Conservation (phyloP, 2,329 filamentous ascomycete species). For the Rhinocladiella similis region DNA sequence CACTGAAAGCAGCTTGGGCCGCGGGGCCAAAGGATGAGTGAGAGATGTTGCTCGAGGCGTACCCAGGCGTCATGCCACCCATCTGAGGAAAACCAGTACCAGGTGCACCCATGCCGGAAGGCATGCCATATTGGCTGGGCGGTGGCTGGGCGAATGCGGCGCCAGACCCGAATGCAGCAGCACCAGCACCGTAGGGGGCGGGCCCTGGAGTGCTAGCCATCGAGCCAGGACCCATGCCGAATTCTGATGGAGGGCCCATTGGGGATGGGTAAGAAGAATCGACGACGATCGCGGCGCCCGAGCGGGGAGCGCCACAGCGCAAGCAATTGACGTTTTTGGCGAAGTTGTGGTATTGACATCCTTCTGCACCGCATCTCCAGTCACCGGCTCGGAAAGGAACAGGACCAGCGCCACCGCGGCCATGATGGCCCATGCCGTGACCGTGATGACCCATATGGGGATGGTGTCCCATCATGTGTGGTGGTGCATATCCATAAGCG, state of each 20-base stretch:
- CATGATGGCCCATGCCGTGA: slow-evolving; percentile 50
- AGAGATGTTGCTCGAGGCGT: slow-evolving; percentile 71
- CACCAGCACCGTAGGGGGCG: slow-evolving; percentile 70
- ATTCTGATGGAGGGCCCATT: slow-evolving; percentile 77
- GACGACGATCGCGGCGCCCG: slow-evolving; percentile 88
- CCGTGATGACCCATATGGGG: slow-evolving; percentile 57
- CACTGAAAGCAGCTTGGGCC: slow-evolving; percentile 91
- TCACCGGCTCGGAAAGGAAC: slow-evolving; percentile 98
- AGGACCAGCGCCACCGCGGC: slow-evolving; percentile 70
- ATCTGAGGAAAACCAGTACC: slow-evolving; percentile 70
- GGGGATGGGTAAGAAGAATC: slow-evolving; percentile 89
- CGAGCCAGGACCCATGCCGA: slow-evolving; percentile 82
- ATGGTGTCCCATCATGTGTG: slow-evolving; percentile 79
- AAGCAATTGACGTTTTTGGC: slow-evolving; percentile 99
- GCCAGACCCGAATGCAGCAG: slow-evolving; percentile 64
- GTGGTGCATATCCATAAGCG: slow-evolving; percentile 60
- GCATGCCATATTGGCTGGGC: slow-evolving; percentile 84
- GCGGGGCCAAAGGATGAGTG: slow-evolving; percentile 89
- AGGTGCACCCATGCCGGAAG: slow-evolving; percentile 76
- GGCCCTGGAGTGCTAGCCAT: slow-evolving; percentile 82
- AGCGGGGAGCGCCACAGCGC: slow-evolving; percentile 91
- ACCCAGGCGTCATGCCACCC: slow-evolving; percentile 72
- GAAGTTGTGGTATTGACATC: slow-evolving; percentile 98
- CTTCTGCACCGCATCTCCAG: slow-evolving; percentile 98
- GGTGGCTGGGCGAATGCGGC: slow-evolving; percentile 62